Conservation (phyloP, 1,139 yeast genomes). For the Taiozyma sp. region DNA sequence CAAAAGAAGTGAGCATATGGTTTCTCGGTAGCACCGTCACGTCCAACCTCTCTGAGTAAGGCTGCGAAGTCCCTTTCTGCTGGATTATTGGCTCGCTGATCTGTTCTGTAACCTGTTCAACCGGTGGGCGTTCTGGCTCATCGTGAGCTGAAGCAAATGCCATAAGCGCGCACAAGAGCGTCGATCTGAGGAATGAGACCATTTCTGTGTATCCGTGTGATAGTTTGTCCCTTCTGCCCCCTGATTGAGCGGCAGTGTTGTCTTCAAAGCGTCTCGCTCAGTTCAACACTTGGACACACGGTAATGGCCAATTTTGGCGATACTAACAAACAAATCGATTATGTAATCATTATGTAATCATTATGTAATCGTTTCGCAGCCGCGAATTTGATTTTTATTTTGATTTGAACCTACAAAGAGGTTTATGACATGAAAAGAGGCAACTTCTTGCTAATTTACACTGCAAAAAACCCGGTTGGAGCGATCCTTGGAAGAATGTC, state of each 20-base stretch:
- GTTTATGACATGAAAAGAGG: neutral
- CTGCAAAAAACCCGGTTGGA: neutral
- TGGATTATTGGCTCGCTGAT: neutral
- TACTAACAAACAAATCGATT: neutral
- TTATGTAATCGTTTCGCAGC: neutral
- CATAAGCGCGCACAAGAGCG: neutral
- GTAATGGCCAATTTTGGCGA: neutral
- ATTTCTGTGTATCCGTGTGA: neutral
- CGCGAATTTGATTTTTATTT: neutral
- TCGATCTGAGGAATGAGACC: neutral
- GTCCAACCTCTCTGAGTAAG: constrained; percentile 53
- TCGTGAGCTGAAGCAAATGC: neutral
- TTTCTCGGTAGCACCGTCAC: constrained; percentile 70
- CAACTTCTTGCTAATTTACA: neutral
- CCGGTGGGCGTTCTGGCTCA: neutral
- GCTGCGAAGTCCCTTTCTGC: constrained; percentile 23
- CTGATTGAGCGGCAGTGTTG: neutral
- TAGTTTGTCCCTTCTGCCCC: neutral
- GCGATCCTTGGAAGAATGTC: neutral
- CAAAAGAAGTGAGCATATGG: constrained; percentile 59
- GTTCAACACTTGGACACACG: neutral
- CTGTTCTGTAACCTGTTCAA: neutral
- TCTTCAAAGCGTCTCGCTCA: neutral
- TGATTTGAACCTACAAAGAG: too few species aligned
- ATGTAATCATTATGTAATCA: neutral